Evolutionary conservation across 1,284 basidiomycete genomes (phyloP), one percentile per base, ranked within the genome.

Genomic region (Cutaneotrichosporon mucoides): DNA sequence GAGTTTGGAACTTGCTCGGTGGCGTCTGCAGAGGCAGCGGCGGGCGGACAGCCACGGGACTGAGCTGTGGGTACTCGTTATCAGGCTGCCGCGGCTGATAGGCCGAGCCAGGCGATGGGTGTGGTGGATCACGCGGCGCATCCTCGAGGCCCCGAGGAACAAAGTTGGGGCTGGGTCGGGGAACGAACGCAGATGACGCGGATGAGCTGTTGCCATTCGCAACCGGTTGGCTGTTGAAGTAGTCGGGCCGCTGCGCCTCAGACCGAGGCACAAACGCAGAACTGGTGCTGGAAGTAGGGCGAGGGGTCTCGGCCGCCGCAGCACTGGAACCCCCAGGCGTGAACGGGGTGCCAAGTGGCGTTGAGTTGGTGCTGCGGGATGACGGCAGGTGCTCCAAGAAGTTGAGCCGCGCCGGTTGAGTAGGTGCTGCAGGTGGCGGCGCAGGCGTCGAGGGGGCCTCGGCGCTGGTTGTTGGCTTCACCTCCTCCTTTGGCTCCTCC

Each of bases 371-470:
- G 12, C 16, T 24, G 36, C 60, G 57, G 3, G 53, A 42, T 8
- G 61, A 59, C 1, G 73, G 73, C 1, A 75, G 64, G 53, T 70
- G 67, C 50, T 73, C 71, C 9, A 66, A 55, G 7, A 73, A 56
- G 45, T 73, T 73, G 34, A 73, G 55, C 7, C 60, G 64, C 6
- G 59, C 44, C 2, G 59, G 58, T 13, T 55, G 36, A 1, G 54
- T 55, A 3, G 58, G 42, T 3, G 56, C 36, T 4, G 47, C 48
- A 15, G 53, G 35, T 11, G 53, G 33, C 6, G 47, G 24, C 5
- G 52, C 13, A 6, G 24, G 13, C 8, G 47, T 35, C 1, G 38
- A 10, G 1, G 49, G 49, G 49, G 49, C 33, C 7, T 15, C 36
- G 53, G 43, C 43, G 12, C 42, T 15, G 44, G 24, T 13, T 6